These are phyloP conservation scores for Citrus mangshanensis DNA, from an alignment of 345 rosid genomes.

Conservation along the genomic window DNA sequence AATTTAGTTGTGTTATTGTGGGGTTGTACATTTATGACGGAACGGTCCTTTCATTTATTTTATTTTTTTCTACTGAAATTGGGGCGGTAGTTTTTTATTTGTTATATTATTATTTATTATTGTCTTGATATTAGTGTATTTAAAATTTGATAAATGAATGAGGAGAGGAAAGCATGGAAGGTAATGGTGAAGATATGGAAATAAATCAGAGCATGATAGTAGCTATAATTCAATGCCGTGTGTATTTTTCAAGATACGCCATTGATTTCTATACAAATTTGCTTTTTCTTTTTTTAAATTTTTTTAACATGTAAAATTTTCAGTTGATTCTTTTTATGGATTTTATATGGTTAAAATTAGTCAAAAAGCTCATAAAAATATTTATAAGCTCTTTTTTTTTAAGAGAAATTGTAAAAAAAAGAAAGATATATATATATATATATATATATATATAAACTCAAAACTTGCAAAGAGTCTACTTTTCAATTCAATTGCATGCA, in stretches of 20 bases:
- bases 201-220: background rate
- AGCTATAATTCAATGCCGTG: background rate
- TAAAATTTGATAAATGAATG: background rate
- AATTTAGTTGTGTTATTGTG: background rate
- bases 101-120: no score
- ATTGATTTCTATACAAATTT: no score
- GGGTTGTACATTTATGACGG: background rate
- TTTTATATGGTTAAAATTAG: no score
- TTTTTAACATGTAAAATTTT: background rate
- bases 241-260: background rate
- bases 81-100: no score
- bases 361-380: no score
- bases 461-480: no score
- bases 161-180: background rate
- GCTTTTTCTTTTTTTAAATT: background rate
- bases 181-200: background rate
- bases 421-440: no score
- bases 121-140: no score
- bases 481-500: no score
- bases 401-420: no score
- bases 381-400: no score
- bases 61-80: background rate
- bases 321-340: background rate
- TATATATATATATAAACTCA: no score
- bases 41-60: background rate